These are phyloP conservation scores for Pinus tabuliformis DNA, from an alignment of 75 land plant species.

Conservation along the genomic window DNA sequence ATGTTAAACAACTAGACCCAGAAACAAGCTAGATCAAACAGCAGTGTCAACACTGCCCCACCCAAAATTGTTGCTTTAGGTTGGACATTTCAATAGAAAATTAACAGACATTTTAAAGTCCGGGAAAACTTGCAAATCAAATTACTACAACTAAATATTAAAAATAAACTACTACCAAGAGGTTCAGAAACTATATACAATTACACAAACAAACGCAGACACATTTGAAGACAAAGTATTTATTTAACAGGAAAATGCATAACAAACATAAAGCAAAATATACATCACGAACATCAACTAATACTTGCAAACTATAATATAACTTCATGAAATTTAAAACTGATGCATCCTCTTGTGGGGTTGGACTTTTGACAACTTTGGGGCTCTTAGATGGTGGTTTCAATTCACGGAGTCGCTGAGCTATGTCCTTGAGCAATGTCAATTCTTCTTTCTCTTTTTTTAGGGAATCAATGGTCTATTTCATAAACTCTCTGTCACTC, in stretches of 20 bases:
- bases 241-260: conserved; percentile 6
- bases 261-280: background rate
- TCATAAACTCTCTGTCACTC: conserved; percentile 79
- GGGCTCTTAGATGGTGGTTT: conserved; percentile 21
- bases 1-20: background rate
- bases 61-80: background rate
- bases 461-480: conserved; percentile 70
- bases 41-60: background rate
- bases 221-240: background rate
- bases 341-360: background rate
- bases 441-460: conserved; percentile 71
- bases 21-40: conserved; percentile 1
- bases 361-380: background rate
- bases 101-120: too few species aligned
- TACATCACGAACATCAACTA: background rate
- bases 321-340: conserved; percentile 8
- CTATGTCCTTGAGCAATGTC: conserved; percentile 66
- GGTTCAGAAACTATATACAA: background rate
- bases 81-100: background rate
- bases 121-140: too few species aligned
- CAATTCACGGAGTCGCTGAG: conserved; percentile 65
- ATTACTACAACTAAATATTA: background rate
- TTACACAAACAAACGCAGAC: background rate
- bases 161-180: background rate
- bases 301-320: background rate